Base-by-base conservation (phyloP, 208 protist genomes). In the Trypanosoma vivax region DNA sequence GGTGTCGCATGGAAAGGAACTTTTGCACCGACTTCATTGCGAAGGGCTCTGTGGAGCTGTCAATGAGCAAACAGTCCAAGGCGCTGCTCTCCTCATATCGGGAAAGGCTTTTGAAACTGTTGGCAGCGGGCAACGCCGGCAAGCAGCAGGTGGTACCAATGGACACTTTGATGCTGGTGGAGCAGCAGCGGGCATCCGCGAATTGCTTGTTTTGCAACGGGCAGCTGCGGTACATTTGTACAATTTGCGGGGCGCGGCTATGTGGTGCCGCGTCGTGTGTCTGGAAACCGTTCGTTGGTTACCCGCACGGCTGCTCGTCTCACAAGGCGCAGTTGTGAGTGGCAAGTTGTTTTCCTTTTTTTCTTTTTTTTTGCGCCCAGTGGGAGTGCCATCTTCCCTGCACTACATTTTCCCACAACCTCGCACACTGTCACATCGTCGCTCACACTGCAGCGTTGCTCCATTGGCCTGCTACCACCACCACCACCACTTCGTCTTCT, bases 11-110 rank as follows among this genome's bases (percentile, higher is more conserved):
- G 0, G 77, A 92, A 47, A 63, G 69, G 18, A 80, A 68, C 53
- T 92, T 83, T 52, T 89, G 84, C 67, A 85, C 75, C 0, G 76
- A 84, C 19, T 82, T 80, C 45, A 84, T 92, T 30, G 52, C 77
- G 33, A 76, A 71, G 24, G 84, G 84, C 5, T 25, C 19, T 21
- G 77, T 75, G 18, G 46, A 66, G 14, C 27, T 92, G 49, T 37
- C 64, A 14, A 70, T 87, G 62, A 68, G 66, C 19, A 45, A 70
- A 16, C 33, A 51, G 31, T 74, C 74, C 0, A 77, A 79, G 54
- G 49, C 54, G 0, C 56, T 67, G 16, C 43, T 90, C 34, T 80
- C 79, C 41, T 49, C 37, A 14, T 87, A 90, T 35, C 67, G 77
- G 46, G 76, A 83, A 42, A 76, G 66, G 46, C 54, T 90, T n/a